Base-by-base conservation (phyloP, 2,329 filamentous ascomycete genomes). In the Rosellinia necatrix region DNA sequence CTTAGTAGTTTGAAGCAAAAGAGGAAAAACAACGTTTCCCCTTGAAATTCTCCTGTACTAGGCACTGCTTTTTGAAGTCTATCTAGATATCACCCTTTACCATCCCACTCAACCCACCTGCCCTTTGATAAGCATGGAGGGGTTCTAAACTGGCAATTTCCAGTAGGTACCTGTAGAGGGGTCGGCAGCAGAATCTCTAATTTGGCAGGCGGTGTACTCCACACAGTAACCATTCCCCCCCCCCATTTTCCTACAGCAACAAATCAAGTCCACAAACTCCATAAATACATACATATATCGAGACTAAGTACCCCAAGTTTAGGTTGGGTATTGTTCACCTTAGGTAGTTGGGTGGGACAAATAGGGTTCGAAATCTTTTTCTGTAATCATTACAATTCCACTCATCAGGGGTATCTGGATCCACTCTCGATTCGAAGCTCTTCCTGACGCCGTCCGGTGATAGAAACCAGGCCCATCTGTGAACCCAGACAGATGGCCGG, bases 331-430 rank as follows among this genome's bases (percentile, higher is more conserved):
- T n/a, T n/a, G n/a, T n/a, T n/a, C n/a, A n/a, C n/a, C n/a, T n/a
- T n/a, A n/a, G n/a, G n/a, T n/a, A n/a, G n/a, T n/a, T n/a, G n/a
- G 21, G 13, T 7, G 2, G 7, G 17, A 17, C 24, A 48, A 21
- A 37, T 13, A 54, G 30, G 12, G 30, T 51, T 44, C 34, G 32
- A 46, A 37, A 35, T 7, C 13, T 58, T 15, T n/a, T 30, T 46
- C 25, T 53, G 43, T 48, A 32, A 52, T 55, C 41, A 48, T 55
- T 42, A 29, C 27, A 22, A 40, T 53, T 43, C 52, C 48, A 27
- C 25, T 44, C 51, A 27, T 48, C 41, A 48, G 58, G 49, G 58
- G 58, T 60, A 57, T 60, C 49, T 54, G 43, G 42, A 47, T 50
- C 27, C 27, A 17, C 41, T 50, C 41, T 50, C 24, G 41, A 54